Conservation (phyloP, 306 rosid genomes). For the Castanea crenata region DNA sequence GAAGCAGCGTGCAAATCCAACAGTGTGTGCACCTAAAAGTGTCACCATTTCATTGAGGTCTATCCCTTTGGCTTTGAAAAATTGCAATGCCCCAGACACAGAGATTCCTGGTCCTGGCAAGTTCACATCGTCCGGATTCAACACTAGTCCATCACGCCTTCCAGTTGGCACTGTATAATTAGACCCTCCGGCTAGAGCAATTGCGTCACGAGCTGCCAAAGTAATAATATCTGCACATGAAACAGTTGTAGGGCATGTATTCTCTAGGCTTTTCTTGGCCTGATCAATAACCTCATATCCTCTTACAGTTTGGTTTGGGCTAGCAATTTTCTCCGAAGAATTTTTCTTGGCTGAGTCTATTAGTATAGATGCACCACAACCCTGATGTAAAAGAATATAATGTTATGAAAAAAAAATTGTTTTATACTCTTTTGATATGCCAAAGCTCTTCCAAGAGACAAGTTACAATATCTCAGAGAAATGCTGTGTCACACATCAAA, state of each 20-base stretch:
- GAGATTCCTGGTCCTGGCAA: constrained; percentile 35
- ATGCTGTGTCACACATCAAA: too few relatives aligned
- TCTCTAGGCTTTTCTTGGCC: constrained; percentile 37
- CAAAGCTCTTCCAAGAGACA: too few relatives aligned
- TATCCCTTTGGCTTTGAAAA: constrained; percentile 26
- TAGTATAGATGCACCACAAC: constrained; percentile 60
- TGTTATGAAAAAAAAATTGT: too few relatives aligned
- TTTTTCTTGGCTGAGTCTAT: constrained; percentile 29
- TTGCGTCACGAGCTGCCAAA: constrained; percentile 46
- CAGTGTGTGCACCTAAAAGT: constrained; percentile 61
- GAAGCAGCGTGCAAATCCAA: constrained; percentile 47
- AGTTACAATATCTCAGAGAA: too few relatives aligned
- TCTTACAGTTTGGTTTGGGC: constrained; percentile 26
- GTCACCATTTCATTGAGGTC: constrained; percentile 50
- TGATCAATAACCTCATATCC: constrained; percentile 51
- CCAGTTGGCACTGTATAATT: constrained; percentile 43
- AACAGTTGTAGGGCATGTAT: constrained; percentile 42
- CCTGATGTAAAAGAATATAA: constrained; percentile 21
- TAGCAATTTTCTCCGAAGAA: constrained; percentile 22
- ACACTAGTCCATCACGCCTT: constrained; percentile 42
- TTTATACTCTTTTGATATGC: too few relatives aligned
- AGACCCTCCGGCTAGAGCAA: constrained; percentile 47
- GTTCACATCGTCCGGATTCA: not conserved
- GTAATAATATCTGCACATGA: constrained; percentile 60
- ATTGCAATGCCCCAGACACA: not conserved